These are phyloP conservation scores for Lactarius hengduanensis DNA, from an alignment of 768 basidiomycete species.

Conservation along the genomic window DNA sequence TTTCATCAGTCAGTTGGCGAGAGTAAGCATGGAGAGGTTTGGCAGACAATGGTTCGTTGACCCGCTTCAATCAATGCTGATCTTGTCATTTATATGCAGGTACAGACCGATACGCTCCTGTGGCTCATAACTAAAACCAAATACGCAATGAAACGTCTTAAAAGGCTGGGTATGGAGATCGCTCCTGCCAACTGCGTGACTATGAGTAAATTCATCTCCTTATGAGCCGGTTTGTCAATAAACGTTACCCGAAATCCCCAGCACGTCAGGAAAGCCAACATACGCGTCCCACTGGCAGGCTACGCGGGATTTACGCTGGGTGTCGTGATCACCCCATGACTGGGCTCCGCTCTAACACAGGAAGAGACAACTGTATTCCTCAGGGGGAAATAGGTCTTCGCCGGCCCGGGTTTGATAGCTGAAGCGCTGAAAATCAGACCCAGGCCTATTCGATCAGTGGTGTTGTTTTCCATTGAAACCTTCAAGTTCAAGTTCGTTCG, in stretches of 20 bases:
- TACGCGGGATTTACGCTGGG: background rate
- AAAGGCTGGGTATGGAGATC: too few relatives aligned
- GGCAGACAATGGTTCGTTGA: background rate
- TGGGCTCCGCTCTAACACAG: too few relatives aligned
- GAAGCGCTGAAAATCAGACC: too few relatives aligned
- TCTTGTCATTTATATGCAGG: background rate
- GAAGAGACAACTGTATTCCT: background rate
- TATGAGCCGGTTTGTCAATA: too few relatives aligned
- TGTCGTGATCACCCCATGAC: background rate
- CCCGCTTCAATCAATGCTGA: background rate
- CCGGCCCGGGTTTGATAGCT: background rate
- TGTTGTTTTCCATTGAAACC: too few relatives aligned
- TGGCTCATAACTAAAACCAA: background rate
- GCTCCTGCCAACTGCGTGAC: too few relatives aligned
- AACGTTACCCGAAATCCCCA: too few relatives aligned
- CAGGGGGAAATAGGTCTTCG: background rate
- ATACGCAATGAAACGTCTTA: too few relatives aligned
- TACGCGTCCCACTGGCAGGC: too few relatives aligned
- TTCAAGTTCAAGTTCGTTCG: background rate
- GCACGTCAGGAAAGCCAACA: background rate
- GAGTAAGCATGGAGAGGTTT: background rate
- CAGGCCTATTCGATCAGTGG: too few relatives aligned
- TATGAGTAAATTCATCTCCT: too few relatives aligned
- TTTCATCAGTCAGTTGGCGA: background rate
- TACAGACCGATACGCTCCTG: background rate